Base-by-base conservation (phyloP, 306 rosid species). In the Rubus parviflorus region DNA sequence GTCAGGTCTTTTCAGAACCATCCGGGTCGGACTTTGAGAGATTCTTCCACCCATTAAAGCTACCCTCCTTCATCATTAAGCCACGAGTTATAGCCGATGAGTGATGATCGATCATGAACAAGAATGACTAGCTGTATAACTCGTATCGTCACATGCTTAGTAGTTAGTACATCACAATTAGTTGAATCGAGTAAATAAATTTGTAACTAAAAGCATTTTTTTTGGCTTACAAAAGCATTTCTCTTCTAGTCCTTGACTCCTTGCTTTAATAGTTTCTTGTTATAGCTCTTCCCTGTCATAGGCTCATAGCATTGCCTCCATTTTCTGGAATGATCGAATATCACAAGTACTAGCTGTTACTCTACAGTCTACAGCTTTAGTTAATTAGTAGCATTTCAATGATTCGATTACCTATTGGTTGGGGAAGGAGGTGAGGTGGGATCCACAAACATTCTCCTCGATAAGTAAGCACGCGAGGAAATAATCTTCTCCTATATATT, bases 381-480 rank as follows among this genome's bases (percentile, higher is more conserved):
- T 58, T 58, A 23, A 2, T 37, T 58, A 30, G 35, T 58, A 14
- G 64, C 17, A 11, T 58, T 23, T 57, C 12, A 30, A 30, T 8
- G 64, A 58, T 57, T 11, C 64, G 2, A 57, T 57, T 57, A 30
- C 61, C 30, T 19, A 53, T 54, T 57, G 63, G 63, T 57, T 20
- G 30, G 23, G 13, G 22, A 41, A 22, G 40, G n/a, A 62, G 37
- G 83, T 77, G 93, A 23, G 64, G 64, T 23, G 64, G 88, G 86
- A 48, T 88, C 91, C 89, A 84, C 88, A 85, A 85, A 91, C 94
- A 91, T 89, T 91, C 92, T 84, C 86, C 35, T 30, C 35, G 35
- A 85, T 88, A 51, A 90, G 74, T 52, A 61, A 77, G 78, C 84
- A 86, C 83, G 94, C 84, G 15, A 13, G 73, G 70, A 68, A 81